Evolutionary conservation across 208 protist genomes (phyloP).

Genomic region (Naegleria fowleri): DNA sequence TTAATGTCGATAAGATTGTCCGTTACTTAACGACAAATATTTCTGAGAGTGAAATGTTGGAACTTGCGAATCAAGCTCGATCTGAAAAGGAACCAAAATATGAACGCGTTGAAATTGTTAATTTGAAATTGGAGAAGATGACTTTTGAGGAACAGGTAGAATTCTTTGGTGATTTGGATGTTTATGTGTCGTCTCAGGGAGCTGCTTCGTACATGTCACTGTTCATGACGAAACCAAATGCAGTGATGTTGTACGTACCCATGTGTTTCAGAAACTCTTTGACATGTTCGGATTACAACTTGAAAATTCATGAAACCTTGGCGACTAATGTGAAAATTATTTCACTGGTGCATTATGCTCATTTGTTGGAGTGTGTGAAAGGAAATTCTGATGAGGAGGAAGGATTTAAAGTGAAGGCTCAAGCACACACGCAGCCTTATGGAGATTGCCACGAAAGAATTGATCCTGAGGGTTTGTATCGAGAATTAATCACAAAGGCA

Average conservation of each 20-base stretch:
- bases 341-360: background rate
- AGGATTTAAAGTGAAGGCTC: background rate
- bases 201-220: background rate
- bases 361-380: background rate
- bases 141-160: background rate
- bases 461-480: background rate
- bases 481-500: background rate
- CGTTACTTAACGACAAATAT: background rate
- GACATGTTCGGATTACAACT: background rate
- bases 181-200: background rate
- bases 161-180: background rate
- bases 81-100: background rate
- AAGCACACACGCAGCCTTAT: background rate
- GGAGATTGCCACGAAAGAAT: background rate
- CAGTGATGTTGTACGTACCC: background rate
- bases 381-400: no score
- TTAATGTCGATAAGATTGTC: background rate
- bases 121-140: background rate
- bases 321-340: background rate
- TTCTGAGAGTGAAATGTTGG: background rate
- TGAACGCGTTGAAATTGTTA: background rate
- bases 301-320: background rate
- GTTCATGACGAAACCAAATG: background rate
- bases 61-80: background rate
- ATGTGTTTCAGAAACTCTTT: background rate